Evolutionary conservation across 805 yeast species (phyloP).

Genomic region (Lachancea lanzarotensis): DNA sequence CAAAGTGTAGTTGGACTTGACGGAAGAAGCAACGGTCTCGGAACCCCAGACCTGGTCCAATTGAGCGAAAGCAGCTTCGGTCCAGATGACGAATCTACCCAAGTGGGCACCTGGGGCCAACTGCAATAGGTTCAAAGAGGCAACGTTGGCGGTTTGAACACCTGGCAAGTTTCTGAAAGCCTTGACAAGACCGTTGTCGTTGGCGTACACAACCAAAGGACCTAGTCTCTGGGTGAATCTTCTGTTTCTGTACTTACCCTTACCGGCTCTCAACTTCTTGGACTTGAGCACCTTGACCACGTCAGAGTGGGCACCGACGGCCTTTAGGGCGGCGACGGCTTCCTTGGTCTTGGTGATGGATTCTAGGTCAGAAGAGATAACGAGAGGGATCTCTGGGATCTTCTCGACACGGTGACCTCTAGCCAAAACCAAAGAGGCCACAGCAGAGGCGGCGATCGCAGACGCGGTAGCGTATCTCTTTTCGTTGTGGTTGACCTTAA

Average conservation of each 20-base stretch:
- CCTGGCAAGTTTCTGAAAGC: slow-evolving; percentile 99
- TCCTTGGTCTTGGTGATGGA: slow-evolving; percentile 94
- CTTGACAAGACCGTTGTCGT: slow-evolving; percentile 96
- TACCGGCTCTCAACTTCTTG: slow-evolving; percentile 99
- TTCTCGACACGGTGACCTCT: slow-evolving; percentile 99
- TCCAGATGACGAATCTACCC: slow-evolving; percentile 99
- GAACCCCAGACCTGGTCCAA: slow-evolving; percentile 97
- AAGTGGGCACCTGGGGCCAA: slow-evolving; percentile 99
- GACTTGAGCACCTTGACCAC: slow-evolving; percentile 97
- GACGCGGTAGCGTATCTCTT: slow-evolving; percentile 99
- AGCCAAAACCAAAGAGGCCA: slow-evolving; percentile 96
- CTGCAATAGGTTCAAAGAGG: slow-evolving; percentile 90
- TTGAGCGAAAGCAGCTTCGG: slow-evolving; percentile 95
- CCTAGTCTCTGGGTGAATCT: slow-evolving; percentile 99
- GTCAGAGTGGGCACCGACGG: slow-evolving; percentile 98
- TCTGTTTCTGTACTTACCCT: slow-evolving; percentile 99
- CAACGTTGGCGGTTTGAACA: slow-evolving; percentile 94
- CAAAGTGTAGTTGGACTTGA: slow-evolving; percentile 80
- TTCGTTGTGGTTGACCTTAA: slow-evolving; percentile 99
- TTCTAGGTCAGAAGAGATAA: slow-evolving; percentile 90
- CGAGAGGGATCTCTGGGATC: slow-evolving; percentile 97
- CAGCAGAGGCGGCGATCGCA: slow-evolving; percentile 98
- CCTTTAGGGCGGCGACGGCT: slow-evolving; percentile 96
- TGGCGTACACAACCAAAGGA: slow-evolving; percentile 96
- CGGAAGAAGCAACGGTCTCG: slow-evolving; percentile 69